Evolutionary conservation across 495 filamentous ascomycete genomes (phyloP), one percentile per base, ranked within the genome.

Genomic region (Niebla homalea): DNA sequence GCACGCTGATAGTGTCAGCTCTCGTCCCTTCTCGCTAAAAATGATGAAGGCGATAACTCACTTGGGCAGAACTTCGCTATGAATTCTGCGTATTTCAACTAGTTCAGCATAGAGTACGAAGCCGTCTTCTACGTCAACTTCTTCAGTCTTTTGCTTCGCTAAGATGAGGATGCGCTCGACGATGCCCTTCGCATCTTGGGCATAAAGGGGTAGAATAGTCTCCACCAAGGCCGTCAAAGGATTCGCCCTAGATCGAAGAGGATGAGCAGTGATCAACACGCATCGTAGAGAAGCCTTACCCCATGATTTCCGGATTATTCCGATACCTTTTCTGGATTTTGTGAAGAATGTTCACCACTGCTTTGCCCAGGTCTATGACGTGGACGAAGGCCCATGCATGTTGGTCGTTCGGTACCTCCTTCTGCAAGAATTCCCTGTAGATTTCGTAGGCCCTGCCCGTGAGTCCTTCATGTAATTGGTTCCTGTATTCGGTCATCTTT

Each of bases 91-190:
- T 43, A 96, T 84, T 56, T 82, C 82, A 10, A 87, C 78, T 36
- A 99, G 72, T 55, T 94, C 83, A 59, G 77, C 82, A 65, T 99
- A 99, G 2, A 99, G 68, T 55, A 89, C 84, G 62, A 99, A 96
- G 0, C 89, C 93, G 59, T 99, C 93, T 57, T 93, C 76, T 20
- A 97, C 75, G 29, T 77, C 76, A 32, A 97, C 76, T 57, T 95
- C 89, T 48, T 80, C 73, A n/a, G 74, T 79, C 45, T 67, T 73
- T 12, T 74, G 73, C 54, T 84, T 77, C 21, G 80, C 76, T 15
- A 78, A 72, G 49, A 87, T 74, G 43, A 95, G 68, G 46, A 95
- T 89, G 48, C 85, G 76, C 43, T 76, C 73, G 43, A 96, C 76
- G 61, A 97, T 76, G 57, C 89, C 85, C 47, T 82, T 72, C 35